Evolutionary conservation across 2,329 filamentous ascomycete species (phyloP), one percentile per base, ranked within the genome.

Genomic region (Fusarium pseudograminearum): DNA sequence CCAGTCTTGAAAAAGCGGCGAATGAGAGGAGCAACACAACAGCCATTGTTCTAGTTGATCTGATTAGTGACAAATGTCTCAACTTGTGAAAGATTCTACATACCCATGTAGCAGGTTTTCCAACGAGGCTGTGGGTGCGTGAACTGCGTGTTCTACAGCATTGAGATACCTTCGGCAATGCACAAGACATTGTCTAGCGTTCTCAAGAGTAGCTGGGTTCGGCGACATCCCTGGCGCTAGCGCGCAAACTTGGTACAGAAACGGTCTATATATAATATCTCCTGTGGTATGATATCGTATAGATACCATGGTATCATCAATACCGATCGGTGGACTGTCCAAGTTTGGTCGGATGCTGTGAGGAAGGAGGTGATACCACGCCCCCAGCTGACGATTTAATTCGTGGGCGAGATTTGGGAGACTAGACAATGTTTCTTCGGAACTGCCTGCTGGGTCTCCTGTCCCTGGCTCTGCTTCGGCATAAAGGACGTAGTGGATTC

Each of bases 301-400:
- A 1, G 64, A 57, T 2, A 72, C 63, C 61, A 72, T 71, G 4
- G 58, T 61, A 26, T 72, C 69, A 3, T 72, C 69, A 16, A 65
- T 60, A 0, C 55, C 63, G 5, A 57, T 67, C 0, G 66, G 61
- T 0, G 66, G 47, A 3, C 22, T 64, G 15, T 70, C 70, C 0
- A 72, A 8, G 1, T 72, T 60, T 1, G 69, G 69, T 0, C 70
- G 26, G 8, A 72, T 70, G 2, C 70, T 72, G 2, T 70, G 55
- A 14, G 69, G 69, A 0, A 72, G 69, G 2, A 72, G 58, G 7
- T 72, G 69, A 11, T 72, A 72, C 69, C 69, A 72, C 2, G 66
- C 69, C 0, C 69, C 65, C 0, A 72, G 46, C 24, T 72, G 69
- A 2, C 67, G 69, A 7, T 70, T 72, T 4, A 72, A 16, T 15